A percentile compares a stretch with the other conserved stretches of the same genome.
Evolutionary conservation across 768 basidiomycete species (phyloP).

Genomic region (Leccinum imitatum): DNA sequence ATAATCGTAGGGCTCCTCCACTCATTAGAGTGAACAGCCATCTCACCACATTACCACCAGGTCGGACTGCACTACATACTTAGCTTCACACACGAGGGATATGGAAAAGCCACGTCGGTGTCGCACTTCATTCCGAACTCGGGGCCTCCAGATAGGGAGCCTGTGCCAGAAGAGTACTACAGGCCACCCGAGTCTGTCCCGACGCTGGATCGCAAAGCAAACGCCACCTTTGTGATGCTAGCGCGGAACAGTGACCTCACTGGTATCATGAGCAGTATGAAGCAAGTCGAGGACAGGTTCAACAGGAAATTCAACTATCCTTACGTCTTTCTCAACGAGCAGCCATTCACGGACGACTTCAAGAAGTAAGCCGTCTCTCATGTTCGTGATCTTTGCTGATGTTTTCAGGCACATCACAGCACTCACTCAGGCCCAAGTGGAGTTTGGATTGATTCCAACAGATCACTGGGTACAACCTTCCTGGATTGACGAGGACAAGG

Average conservation of each 20-base stretch:
- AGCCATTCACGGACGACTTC: constrained; percentile 73
- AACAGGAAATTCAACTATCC: constrained; percentile 80
- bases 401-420: constrained; percentile 30
- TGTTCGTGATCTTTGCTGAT: constrained; percentile 5
- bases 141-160: constrained; percentile 52
- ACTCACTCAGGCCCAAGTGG: constrained; percentile 33
- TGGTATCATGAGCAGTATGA: constrained; percentile 57
- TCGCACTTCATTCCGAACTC: constrained; percentile 26
- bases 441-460: constrained; percentile 64
- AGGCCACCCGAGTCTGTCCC: constrained; percentile 36
- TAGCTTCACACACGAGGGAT: constrained; percentile 42
- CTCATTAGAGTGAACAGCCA: background rate
- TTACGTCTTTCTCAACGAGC: constrained; percentile 88
- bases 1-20: constrained; percentile 42
- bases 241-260: constrained; percentile 64
- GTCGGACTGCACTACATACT: constrained; percentile 42
- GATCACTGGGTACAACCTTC: constrained; percentile 77
- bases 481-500: constrained; percentile 74
- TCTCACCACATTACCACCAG: constrained; percentile 25
- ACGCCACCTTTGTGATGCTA: constrained; percentile 82
- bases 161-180: constrained; percentile 62
- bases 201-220: constrained; percentile 60
- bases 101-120: constrained; percentile 43
- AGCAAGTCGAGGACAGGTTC: constrained; percentile 83
- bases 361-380: constrained; percentile 45